Percentiles rank a stretch among this genome's conserved stretches.
Conservation (phyloP, 768 basidiomycete species). For the Leucocoprinus sp. region DNA sequence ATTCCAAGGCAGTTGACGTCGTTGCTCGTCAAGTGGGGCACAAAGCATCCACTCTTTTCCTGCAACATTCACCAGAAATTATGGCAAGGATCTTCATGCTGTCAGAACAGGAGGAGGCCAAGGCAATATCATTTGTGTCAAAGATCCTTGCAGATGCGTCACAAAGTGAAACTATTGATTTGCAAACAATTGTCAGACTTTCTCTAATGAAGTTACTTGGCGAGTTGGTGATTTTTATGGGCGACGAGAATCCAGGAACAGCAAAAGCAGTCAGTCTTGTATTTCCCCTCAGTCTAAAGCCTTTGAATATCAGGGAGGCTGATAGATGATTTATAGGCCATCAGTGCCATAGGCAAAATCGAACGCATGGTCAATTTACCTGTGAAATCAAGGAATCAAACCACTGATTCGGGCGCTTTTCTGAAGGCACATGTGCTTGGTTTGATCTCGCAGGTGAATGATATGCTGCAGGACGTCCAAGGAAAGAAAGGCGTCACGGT, state of each 20-base stretch:
- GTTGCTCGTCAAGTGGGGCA: conserved; percentile 47
- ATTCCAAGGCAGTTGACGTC: conserved; percentile 47
- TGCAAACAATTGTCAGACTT: conserved; percentile 52
- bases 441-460: conserved; percentile 77
- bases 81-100: conserved; percentile 62
- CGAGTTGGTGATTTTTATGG: conserved; percentile 70
- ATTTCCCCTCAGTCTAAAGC: not conserved
- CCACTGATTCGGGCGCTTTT: conserved; percentile 43
- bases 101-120: conserved; percentile 43
- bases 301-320: not conserved
- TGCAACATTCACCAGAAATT: conserved; percentile 46
- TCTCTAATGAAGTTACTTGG: conserved; percentile 64
- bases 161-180: conserved; percentile 27
- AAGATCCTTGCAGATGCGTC: conserved; percentile 46
- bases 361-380: conserved; percentile 34
- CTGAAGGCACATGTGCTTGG: conserved; percentile 77
- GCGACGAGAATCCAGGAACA: conserved; percentile 46
- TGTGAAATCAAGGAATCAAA: conserved; percentile 20
- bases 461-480: conserved; percentile 76
- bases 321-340: conserved; percentile 19
- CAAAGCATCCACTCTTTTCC: conserved; percentile 40
- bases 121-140: conserved; percentile 54
- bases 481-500: conserved; percentile 61
- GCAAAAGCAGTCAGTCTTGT: conserved; percentile 34
- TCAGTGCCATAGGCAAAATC: conserved; percentile 29